A percentile compares a stretch with the other conserved stretches of the same genome.
phyloP scores from a whole-genome alignment of 164 flowering plant genomes.

The Aristolochia contorta region DNA sequence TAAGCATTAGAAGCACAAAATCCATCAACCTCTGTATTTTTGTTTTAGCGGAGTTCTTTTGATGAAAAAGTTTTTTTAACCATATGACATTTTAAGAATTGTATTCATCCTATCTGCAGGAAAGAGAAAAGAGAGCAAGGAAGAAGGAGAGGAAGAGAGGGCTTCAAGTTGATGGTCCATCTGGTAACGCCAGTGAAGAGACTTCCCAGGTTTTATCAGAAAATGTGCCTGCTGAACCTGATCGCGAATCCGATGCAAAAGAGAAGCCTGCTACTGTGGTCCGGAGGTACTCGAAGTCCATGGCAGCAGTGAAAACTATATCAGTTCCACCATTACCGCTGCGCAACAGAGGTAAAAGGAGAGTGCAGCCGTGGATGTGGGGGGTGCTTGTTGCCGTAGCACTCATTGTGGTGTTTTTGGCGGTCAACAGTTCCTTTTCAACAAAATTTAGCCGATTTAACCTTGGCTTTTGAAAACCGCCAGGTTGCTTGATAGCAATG shows the following conservation, averaged over 20 bases:
- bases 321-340: conserved; percentile 49
- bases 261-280: conserved; percentile 22
- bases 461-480: conserved; percentile 19
- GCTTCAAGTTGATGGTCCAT: conserved; percentile 15
- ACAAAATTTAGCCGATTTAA: conserved; percentile 13
- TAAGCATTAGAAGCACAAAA: no score
- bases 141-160: conserved; percentile 43
- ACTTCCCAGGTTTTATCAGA: conserved; percentile 20
- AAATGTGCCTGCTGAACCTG: conserved; percentile 14
- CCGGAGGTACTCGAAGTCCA: conserved; percentile 31
- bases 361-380: conserved; percentile 56
- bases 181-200: conserved; percentile 22
- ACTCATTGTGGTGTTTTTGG: conserved; percentile 34
- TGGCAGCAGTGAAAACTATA: conserved; percentile 32
- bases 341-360: conserved; percentile 56
- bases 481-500: no score
- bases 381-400: conserved; percentile 22
- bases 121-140: conserved; percentile 56
- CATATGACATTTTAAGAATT: not conserved
- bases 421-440: conserved; percentile 26
- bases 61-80: no score
- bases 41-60: not conserved
- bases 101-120: conserved; percentile 34
- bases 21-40: not conserved
- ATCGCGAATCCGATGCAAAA: conserved; percentile 24